Evolutionary conservation across 495 filamentous ascomycete species (phyloP), one percentile per base, ranked within the genome.

Genomic region (Tuber indicum): DNA sequence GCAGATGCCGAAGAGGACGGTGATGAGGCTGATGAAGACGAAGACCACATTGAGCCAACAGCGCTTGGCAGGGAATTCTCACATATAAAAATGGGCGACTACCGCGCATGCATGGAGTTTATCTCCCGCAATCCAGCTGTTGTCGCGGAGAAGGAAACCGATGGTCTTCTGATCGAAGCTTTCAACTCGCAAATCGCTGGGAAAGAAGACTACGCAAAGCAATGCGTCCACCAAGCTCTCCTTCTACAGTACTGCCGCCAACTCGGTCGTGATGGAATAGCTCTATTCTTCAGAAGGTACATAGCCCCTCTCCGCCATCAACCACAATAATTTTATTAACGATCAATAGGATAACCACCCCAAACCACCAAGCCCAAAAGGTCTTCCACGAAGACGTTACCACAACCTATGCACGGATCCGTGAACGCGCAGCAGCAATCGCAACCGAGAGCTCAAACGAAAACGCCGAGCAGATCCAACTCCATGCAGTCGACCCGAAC

Each of bases 381-480:
- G 87, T 98, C 45, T 99, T 99, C 87, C 89, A 87, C 76, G 95
- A 98, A 83, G 96, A 99, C 84, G 95, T 99, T 73, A 89, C 92
- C 78, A 89, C 89, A 42, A 98, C 94, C 49, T 97, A 96, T 85
- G 86, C 86, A 76, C 90, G 90, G 41, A 97, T 99, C 85, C 91
- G 90, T 79, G 89, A 87, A 52, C 90, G 95, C 41, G 89, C 92
- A 0, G 88, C 89, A n/a, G 92, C 96, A 84, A 91, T 98, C 75
- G 89, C 89, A 2, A 89, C 90, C 70, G 88, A 91, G 26, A 89
- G 89, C 73, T 90, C 87, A 47, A 89, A 90, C 21, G 86, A 83
- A 44, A 81, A 79, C 5, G 88, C 86, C 46, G 95, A 98, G 86
- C 95, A 97, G 84, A 98, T 99, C 81, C 96, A 99, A 85, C 87